Evolutionary conservation across 2,329 filamentous ascomycete genomes (phyloP), one percentile per base, ranked within the genome.

Genomic region (Neophaeococcomyces mojaviensis): DNA sequence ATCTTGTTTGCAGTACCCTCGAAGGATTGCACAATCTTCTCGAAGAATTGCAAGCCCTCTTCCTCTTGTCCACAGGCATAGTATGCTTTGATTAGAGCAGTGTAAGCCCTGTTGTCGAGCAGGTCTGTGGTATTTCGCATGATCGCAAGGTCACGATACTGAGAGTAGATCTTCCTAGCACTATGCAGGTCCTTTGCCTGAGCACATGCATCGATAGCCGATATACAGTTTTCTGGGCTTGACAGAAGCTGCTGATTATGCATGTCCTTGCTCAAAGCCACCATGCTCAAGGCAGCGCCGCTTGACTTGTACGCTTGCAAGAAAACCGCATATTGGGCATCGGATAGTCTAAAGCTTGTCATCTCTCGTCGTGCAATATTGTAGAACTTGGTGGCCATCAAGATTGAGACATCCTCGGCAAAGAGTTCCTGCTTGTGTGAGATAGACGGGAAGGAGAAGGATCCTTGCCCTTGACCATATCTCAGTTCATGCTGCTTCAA

Each of bases 161-260:
- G 87, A 54, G 94, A 90, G 68, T 96, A 98, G 67, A 88, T 88
- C 63, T 95, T 88, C 5, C 97, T 86, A 16, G 89, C 92, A 56
- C 86, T 94, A 58, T 82, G 75, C 36, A 97, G 70, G 61, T 97
- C 88, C 40, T 88, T 86, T 9, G 77, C 78, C 34, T 78, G 77
- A 50, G 87, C 87, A 61, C 95, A 97, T 0, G 89, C 88, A n/a
- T 85, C 82, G 63, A 98, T 96, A 86, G 98, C 95, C 15, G 83
- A 78, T 1, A 88, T 85, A 67, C 95, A 97, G 43, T 90, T 86
- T 37, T 84, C 80, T 4, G 88, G 83, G 48, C 84, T 81, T 0
- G 90, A 87, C 13, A 79, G 76, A 18, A 87, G 78, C 47, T 81
- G 81, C 56, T 78, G 81, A 30, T 76, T 70, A 64, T 95, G 88